Evolutionary conservation across 352 stramenopile species (phyloP).

Genomic region (Phytopythium vexans): DNA sequence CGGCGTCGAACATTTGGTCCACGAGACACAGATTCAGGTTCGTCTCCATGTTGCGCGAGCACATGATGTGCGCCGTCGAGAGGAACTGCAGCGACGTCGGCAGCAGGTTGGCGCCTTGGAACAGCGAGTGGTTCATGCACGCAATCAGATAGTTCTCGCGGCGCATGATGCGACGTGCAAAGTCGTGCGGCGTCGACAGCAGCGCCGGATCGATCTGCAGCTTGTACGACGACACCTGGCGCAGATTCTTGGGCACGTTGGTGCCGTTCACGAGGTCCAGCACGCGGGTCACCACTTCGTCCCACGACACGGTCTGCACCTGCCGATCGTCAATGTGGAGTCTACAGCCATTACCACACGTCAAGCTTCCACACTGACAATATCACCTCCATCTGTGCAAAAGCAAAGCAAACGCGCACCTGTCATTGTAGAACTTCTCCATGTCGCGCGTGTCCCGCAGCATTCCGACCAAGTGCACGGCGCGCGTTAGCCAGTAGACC

Average conservation of each 20-base stretch:
- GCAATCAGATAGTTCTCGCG: conserved; percentile 99
- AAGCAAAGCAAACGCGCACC: background rate
- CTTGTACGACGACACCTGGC: conserved; percentile 82
- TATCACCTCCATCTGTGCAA: background rate
- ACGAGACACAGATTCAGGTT: conserved; percentile 95
- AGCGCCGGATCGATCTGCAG: conserved; percentile 81
- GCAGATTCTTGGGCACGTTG: conserved; percentile 73
- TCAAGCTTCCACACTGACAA: background rate
- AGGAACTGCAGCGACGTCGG: conserved; percentile 70
- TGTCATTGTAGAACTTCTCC: conserved; percentile 89
- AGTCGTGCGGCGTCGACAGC: conserved; percentile 78
- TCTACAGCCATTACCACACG: conserved; percentile 7
- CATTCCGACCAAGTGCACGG: conserved; percentile 78
- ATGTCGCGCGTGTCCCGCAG: conserved; percentile 89
- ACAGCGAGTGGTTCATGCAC: conserved; percentile 94
- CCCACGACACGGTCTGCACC: conserved; percentile 85
- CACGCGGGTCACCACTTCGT: conserved; percentile 88
- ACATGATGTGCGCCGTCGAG: conserved; percentile 76
- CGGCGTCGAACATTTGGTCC: conserved; percentile 95
- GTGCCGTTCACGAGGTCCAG: conserved; percentile 68
- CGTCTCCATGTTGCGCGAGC: conserved; percentile 91
- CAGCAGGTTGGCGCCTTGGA: conserved; percentile 86
- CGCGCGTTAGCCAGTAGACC: conserved; percentile 88
- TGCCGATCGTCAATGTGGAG: conserved; percentile 87
- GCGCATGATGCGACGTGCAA: conserved; percentile 96